These are phyloP conservation scores for Chytridium lagenaria DNA, from an alignment of 371 early-diverging fungal genomes.

Conservation along the genomic window DNA sequence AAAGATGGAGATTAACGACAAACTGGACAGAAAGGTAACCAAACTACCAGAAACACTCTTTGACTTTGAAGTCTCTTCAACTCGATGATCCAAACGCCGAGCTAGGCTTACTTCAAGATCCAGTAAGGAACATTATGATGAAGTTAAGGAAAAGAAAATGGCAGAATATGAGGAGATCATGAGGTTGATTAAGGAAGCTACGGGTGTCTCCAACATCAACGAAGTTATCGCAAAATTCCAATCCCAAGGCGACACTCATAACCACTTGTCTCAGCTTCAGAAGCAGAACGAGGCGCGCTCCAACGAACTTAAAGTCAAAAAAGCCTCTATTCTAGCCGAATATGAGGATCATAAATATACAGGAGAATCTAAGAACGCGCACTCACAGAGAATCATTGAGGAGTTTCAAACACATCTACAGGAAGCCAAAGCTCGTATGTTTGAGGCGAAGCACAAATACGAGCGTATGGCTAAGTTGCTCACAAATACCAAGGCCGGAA, in stretches of 20 bases:
- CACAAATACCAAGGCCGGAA: constrained; percentile 54
- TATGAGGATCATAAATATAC: constrained; percentile 51
- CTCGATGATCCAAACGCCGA: constrained; percentile 53
- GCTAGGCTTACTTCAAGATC: constrained; percentile 31
- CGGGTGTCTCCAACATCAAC: constrained; percentile 58
- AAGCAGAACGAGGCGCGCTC: constrained; percentile 48
- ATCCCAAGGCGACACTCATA: constrained; percentile 60
- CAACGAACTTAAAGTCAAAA: constrained; percentile 51
- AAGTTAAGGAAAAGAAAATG: constrained; percentile 53
- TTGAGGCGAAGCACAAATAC: constrained; percentile 52
- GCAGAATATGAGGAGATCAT: constrained; percentile 61
- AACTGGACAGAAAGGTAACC: constrained; percentile 54
- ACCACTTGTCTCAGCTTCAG: constrained; percentile 53
- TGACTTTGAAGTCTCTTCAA: constrained; percentile 44
- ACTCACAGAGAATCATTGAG: constrained; percentile 46
- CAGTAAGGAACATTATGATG: constrained; percentile 53
- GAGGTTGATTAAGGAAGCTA: constrained; percentile 63
- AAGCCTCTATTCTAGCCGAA: constrained; percentile 42
- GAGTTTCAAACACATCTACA: constrained; percentile 57
- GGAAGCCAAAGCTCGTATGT: constrained; percentile 39
- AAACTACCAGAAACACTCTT: neutral
- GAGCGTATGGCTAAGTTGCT: constrained; percentile 54
- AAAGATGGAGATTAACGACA: constrained; percentile 59
- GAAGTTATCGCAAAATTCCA: constrained; percentile 64
- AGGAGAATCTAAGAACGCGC: constrained; percentile 50